Conservation (phyloP, 1,139 yeast genomes). For the Zygosaccharomyces sapae region DNA sequence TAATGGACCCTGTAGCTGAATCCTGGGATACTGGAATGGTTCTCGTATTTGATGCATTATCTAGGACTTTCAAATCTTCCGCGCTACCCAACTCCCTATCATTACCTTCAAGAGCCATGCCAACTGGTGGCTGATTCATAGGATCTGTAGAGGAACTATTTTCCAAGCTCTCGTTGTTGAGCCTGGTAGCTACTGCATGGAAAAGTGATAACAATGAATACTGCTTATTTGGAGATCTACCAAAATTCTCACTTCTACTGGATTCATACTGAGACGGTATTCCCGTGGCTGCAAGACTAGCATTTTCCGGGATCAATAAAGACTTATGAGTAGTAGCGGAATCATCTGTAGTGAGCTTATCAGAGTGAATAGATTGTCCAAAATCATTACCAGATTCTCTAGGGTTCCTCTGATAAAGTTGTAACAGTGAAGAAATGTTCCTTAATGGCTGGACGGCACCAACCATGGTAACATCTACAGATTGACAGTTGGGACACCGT, state of each 20-base stretch:
- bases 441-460: slow-evolving; percentile 51
- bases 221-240: slow-evolving; percentile 11
- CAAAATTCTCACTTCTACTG: slow-evolving; percentile 4
- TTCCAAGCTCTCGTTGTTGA: slow-evolving; percentile 13
- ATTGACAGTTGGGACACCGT: slow-evolving; percentile 51
- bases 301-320: neutral
- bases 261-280: neutral
- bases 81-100: neutral
- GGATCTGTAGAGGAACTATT: neutral
- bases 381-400: slow-evolving; percentile 6
- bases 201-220: slow-evolving; percentile 27
- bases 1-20: slow-evolving; percentile 14
- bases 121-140: neutral
- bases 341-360: neutral
- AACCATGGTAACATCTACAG: slow-evolving; percentile 38
- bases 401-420: slow-evolving; percentile 14
- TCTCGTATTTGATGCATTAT: slow-evolving; percentile 28
- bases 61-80: slow-evolving; percentile 14
- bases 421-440: slow-evolving; percentile 42
- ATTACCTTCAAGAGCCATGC: neutral
- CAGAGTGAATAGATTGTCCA: slow-evolving; percentile 4
- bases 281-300: neutral
- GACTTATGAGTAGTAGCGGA: slow-evolving; percentile 1
- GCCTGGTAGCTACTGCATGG: slow-evolving; percentile 29
- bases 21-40: slow-evolving; percentile 24